These are phyloP conservation scores for Ilex asprella DNA, from an alignment of 257 asterid species.

Conservation along the genomic window DNA sequence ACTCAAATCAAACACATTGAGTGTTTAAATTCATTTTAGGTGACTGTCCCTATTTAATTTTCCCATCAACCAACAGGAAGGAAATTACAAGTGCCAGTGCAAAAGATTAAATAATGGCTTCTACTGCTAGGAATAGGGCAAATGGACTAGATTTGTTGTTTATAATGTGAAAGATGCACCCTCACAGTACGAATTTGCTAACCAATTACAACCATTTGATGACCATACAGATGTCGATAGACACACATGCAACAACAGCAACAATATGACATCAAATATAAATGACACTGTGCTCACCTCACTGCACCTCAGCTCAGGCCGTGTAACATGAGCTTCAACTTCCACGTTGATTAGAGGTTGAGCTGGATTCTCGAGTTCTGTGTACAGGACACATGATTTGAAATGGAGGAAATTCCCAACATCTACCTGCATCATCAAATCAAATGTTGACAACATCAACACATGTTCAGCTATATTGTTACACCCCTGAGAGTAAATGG, in stretches of 20 bases:
- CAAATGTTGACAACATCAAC: background rate
- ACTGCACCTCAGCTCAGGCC: slow-evolving; percentile 78
- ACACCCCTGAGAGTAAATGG: no score
- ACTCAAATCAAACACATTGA: no score
- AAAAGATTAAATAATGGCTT: no score
- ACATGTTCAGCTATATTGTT: no score
- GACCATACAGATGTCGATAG: background rate
- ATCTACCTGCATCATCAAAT: slow-evolving; percentile 61
- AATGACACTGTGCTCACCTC: slow-evolving; percentile 43
- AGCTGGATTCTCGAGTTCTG: slow-evolving; percentile 56
- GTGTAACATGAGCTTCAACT: slow-evolving; percentile 84
- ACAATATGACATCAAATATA: background rate
- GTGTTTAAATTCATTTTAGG: no score
- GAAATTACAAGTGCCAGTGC: no score
- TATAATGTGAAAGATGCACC: no score
- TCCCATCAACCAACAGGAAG: no score
- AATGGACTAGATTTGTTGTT: no score
- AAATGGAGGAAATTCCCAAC: slow-evolving; percentile 90
- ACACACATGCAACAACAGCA: background rate
- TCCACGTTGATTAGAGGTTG: slow-evolving; percentile 79
- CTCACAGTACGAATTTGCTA: background rate
- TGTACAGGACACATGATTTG: slow-evolving; percentile 76
- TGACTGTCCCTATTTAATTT: no score
- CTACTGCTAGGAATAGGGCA: no score
- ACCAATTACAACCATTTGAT: background rate